Conservation (phyloP, 331 rosid species). For the Acacia pycnantha region DNA sequence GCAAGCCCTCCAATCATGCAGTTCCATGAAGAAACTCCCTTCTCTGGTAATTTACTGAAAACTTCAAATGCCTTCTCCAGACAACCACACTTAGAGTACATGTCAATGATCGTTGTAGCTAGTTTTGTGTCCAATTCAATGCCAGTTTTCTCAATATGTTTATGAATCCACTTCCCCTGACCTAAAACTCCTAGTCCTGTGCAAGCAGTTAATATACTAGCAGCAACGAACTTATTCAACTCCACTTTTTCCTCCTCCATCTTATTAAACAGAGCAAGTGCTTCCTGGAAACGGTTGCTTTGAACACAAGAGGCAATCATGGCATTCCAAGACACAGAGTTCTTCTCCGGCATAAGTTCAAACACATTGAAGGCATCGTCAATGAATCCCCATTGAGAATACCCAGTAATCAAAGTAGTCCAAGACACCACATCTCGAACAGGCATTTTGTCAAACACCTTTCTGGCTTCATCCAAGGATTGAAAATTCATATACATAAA, state of each 20-base stretch:
- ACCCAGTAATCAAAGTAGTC: constrained; percentile 61
- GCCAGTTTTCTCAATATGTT: constrained; percentile 40
- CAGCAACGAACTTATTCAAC: constrained; percentile 57
- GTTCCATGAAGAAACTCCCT: constrained; percentile 61
- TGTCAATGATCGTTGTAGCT: constrained; percentile 56
- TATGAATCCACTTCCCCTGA: constrained; percentile 73
- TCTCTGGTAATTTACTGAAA: constrained; percentile 36
- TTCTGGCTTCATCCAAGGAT: constrained; percentile 47
- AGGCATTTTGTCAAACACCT: constrained; percentile 49
- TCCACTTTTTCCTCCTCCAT: constrained; percentile 44
- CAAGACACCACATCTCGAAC: constrained; percentile 50
- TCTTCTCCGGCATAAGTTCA: constrained; percentile 53
- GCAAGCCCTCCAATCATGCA: constrained; percentile 79
- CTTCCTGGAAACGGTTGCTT: constrained; percentile 51
- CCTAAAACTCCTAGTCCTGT: constrained; percentile 65
- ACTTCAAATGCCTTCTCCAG: constrained; percentile 50
- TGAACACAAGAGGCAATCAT: constrained; percentile 57
- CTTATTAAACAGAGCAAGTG: constrained; percentile 50
- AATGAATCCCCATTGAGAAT: constrained; percentile 45
- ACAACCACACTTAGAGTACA: constrained; percentile 78
- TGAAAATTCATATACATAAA: constrained; percentile 46
- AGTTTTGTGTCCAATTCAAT: constrained; percentile 61
- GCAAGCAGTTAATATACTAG: constrained; percentile 71
- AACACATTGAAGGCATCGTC: constrained; percentile 54
- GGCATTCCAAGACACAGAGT: constrained; percentile 67